Evolutionary conservation across 83 land plant species (phyloP), one percentile per base, ranked within the genome.

Genomic region (Picea abies): DNA sequence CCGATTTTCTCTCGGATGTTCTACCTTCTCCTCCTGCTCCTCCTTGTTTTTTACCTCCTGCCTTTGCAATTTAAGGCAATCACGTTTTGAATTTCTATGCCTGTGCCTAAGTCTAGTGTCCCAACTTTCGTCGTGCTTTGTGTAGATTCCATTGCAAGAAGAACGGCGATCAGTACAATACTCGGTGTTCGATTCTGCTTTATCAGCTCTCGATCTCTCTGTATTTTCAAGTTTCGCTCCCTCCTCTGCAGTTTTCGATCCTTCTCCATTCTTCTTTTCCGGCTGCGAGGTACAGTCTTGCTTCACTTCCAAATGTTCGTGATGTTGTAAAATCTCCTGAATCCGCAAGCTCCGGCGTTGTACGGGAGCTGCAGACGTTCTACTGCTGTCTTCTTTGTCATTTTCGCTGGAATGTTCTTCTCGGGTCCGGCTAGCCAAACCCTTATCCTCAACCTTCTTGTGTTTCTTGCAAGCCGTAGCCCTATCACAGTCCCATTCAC

Each of bases 51-150:
- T 44, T 22, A 29, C 71, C 71, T 67, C 14, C 11, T 47, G 7
- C 7, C 56, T 20, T 11, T 73, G 58, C n/a, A 1, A 32, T 67
- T 25, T 26, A 29, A 16, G 10, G 14, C 15, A 67, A 67, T 67
- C 71, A 14, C 7, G 71, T 25, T 67, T 67, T 1, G 11, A 44
- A 73, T 44, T 44, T n/a, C 58, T 73, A 73, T 2, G 22, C 77
- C 77, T 73, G 58, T 73, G 58, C 47, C 77, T 73, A 23, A 73
- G 77, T 44, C 77, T 73, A 20, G 77, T 73, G 58, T 73, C 77
- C 77, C 77, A 73, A 14, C 77, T 73, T 73, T 44, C 77, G 4
- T 20, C 47, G 25, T 19, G 20, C 20, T 44, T 73, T 12, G 58
- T 52, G 58, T 52, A 52, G 58, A 52, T 12, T 52, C 58, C 58